Base-by-base conservation (phyloP, 208 protist species). In the Wallacemonas sp. region DNA sequence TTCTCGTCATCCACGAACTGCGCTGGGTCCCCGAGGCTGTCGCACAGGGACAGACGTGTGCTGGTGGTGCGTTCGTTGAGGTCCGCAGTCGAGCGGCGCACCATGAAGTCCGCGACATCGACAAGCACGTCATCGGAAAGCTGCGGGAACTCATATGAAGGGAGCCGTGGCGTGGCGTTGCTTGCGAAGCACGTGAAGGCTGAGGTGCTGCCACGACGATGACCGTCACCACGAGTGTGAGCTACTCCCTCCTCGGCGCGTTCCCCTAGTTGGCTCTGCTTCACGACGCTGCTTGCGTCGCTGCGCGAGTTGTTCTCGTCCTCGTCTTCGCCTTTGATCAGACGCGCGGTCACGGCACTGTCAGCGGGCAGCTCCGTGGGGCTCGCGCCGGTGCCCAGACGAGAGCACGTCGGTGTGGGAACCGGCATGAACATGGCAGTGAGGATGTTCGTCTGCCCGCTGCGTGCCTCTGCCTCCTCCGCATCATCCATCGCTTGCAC, bases 81-180 rank as follows among this genome's bases (percentile, higher is more conserved):
- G 27, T 63, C 63, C 32, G 76, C 61, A 0, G 59, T 65, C 53
- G 72, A 66, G 48, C 76, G 63, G 22, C 46, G 50, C 41, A 83
- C 80, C 76, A 86, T 81, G 54, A 77, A 78, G 15, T 65, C 41
- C 22, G 68, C 63, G 26, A 83, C 32, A 17, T 81, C 75, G 19
- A 68, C 61, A 8, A 88, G 41, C 24, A 73, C 70, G 17, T 67
- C 60, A 19, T 58, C 63, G 24, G 53, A 34, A 12, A 84, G 17
- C 21, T 72, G 57, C 12, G 62, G 71, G 1, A 89, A 60, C 24
- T 71, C 58, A 27, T 81, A 76, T 19, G 59, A 59, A 3, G 79
- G 79, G 68, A 83, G 79, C 33, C 63, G 73, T 26, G 38, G 53
- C 3, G 63, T 24, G 26, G 57, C 52, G 71, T 89, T 89, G 59